Percentiles rank a stretch among this genome's conserved stretches.
Evolutionary conservation across 257 asterid species (phyloP).

Genomic region (Avicennia marina): DNA sequence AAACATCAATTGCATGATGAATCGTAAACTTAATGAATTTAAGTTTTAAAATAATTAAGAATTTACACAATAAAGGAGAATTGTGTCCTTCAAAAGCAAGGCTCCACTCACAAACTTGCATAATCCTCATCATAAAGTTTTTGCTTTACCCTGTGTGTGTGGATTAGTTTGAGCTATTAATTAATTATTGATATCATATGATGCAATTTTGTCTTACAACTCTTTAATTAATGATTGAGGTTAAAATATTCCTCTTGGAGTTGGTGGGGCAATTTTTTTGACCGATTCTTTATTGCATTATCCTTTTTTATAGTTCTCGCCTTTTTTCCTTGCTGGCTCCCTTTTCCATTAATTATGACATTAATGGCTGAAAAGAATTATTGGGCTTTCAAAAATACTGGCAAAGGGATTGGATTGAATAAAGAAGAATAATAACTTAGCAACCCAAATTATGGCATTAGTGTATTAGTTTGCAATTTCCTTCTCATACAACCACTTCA

Average conservation of each 20-base stretch:
- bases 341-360: not conserved
- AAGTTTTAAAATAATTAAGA: too few species aligned
- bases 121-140: slow-evolving; percentile 2
- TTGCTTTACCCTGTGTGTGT: not conserved
- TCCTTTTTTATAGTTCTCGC: not conserved
- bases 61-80: too few species aligned
- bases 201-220: slow-evolving; percentile 16
- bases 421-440: too few species aligned
- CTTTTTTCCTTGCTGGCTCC: not conserved
- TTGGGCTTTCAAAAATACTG: not conserved
- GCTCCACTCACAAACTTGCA: slow-evolving; percentile 23
- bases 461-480: too few species aligned
- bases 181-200: slow-evolving; percentile 14
- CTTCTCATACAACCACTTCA: too few species aligned
- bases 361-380: not conserved
- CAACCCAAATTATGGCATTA: too few species aligned
- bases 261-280: slow-evolving; percentile 12
- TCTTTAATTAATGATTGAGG: slow-evolving; percentile 2
- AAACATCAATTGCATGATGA: not conserved
- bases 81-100: too few species aligned
- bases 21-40: not conserved
- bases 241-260: not conserved
- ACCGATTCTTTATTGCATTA: not conserved
- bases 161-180: not conserved
- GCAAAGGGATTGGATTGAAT: too few species aligned